phyloP scores from a whole-genome alignment of 768 basidiomycete species.

The Lactarius tabidus region DNA sequence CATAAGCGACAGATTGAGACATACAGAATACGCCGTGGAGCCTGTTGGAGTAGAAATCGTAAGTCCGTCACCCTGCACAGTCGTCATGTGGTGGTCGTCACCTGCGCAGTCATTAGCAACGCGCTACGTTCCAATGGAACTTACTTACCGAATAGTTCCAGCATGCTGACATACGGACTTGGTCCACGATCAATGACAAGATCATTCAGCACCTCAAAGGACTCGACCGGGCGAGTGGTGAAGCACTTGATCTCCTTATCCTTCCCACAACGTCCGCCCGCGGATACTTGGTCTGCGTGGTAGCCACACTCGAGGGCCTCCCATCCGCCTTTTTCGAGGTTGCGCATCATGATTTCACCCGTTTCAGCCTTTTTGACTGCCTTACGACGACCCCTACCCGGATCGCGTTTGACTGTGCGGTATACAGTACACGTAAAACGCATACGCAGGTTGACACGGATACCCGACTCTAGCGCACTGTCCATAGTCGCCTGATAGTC shows the following conservation, averaged over 20 bases:
- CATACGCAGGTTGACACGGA: conserved; percentile 97
- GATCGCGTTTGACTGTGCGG: conserved; percentile 76
- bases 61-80: conserved; percentile 96
- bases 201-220: conserved; percentile 95
- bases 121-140: conserved; percentile 4
- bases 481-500: conserved; percentile 85
- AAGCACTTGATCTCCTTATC: conserved; percentile 99
- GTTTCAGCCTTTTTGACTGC: conserved; percentile 92
- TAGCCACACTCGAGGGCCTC: conserved; percentile 88
- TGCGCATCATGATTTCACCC: conserved; percentile 96
- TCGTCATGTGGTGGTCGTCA: conserved; percentile 99
- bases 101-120: conserved; percentile 44
- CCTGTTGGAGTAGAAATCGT: conserved; percentile 96
- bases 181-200: conserved; percentile 97
- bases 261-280: conserved; percentile 46
- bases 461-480: conserved; percentile 84
- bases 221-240: conserved; percentile 89
- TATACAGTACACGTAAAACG: conserved; percentile 99
- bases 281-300: conserved; percentile 41
- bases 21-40: conserved; percentile 95
- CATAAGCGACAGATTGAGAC: conserved; percentile 30
- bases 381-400: conserved; percentile 52
- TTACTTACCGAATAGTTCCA: conserved; percentile 90
- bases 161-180: conserved; percentile 91
- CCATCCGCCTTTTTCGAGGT: conserved; percentile 89